A percentile compares a stretch with the other conserved stretches of the same genome.
Evolutionary conservation across 495 filamentous ascomycete species (phyloP).

Genomic region (Lindgomyces ingoldianus): DNA sequence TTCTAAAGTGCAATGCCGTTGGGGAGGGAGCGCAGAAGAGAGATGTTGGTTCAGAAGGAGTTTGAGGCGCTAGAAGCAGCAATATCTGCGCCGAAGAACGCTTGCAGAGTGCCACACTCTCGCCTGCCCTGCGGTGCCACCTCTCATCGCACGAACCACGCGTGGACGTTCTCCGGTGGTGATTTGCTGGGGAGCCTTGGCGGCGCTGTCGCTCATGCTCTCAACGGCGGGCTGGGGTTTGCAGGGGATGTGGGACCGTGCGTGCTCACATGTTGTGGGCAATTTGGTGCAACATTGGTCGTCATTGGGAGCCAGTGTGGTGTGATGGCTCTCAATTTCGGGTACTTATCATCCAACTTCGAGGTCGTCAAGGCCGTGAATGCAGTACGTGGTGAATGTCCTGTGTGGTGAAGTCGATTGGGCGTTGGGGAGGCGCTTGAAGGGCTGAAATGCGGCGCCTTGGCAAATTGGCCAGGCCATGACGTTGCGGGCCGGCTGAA

Average conservation of each 20-base stretch:
- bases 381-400: background rate
- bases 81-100: background rate
- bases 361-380: too few relatives aligned
- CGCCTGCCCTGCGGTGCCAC: too few relatives aligned
- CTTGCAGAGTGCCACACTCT: too few relatives aligned
- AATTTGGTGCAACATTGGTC: background rate
- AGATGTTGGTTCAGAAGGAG: too few relatives aligned
- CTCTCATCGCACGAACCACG: conserved; percentile 5
- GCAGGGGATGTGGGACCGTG: background rate
- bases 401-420: background rate
- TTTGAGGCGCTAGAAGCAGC: too few relatives aligned
- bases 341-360: too few relatives aligned
- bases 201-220: conserved; percentile 25
- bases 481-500: too few relatives aligned
- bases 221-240: conserved; percentile 11
- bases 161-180: background rate
- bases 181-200: conserved; percentile 16
- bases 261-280: background rate
- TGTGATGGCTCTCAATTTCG: conserved; percentile 18
- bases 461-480: too few relatives aligned
- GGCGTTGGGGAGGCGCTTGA: background rate
- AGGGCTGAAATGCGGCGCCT: background rate
- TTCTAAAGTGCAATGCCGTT: too few relatives aligned
- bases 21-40: too few relatives aligned
- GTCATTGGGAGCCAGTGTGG: conserved; percentile 18